phyloP scores from a whole-genome alignment of 2,329 filamentous ascomycete species.

The Diaporthe batatas region DNA sequence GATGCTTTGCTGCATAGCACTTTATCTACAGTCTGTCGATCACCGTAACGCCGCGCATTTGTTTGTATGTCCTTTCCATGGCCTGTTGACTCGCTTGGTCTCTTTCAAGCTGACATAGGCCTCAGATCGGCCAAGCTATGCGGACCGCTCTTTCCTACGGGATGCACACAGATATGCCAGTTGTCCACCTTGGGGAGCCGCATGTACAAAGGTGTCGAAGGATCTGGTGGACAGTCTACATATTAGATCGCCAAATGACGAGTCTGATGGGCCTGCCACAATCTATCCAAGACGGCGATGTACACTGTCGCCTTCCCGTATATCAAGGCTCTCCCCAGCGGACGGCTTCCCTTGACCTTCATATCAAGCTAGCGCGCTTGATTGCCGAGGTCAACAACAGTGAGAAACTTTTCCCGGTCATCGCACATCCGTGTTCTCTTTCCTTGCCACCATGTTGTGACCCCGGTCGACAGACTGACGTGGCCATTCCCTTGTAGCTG shows the following conservation, averaged over 20 bases:
- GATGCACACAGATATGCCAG: slow-evolving; percentile 66
- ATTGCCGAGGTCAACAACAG: slow-evolving; percentile 41
- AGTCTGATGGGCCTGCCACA: slow-evolving; percentile 66
- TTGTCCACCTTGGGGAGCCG: slow-evolving; percentile 54
- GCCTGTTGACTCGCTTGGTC: fast-evolving
- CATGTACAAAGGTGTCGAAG: slow-evolving; percentile 61
- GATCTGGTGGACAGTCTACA: slow-evolving; percentile 68
- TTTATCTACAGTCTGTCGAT: slow-evolving; percentile 67
- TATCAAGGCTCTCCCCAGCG: slow-evolving; percentile 37
- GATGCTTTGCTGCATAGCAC: slow-evolving; percentile 63
- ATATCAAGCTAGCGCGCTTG: slow-evolving; percentile 40
- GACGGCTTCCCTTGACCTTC: slow-evolving; percentile 39
- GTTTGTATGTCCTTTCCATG: slow-evolving; percentile 1
- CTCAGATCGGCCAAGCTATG: slow-evolving; percentile 64
- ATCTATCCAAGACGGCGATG: slow-evolving; percentile 63
- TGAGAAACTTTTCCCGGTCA: slow-evolving; percentile 10
- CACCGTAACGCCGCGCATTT: slow-evolving; percentile 49
- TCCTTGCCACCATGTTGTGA: neutral
- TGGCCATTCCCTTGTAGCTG: slow-evolving; percentile 7
- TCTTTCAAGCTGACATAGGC: neutral
- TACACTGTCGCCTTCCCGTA: slow-evolving; percentile 54
- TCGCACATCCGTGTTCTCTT: neutral
- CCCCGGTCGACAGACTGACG: neutral
- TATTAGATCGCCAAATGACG: slow-evolving; percentile 66
- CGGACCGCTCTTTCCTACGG: slow-evolving; percentile 63